Conservation (phyloP, 495 filamentous ascomycete genomes). For the Platismatia glauca region DNA sequence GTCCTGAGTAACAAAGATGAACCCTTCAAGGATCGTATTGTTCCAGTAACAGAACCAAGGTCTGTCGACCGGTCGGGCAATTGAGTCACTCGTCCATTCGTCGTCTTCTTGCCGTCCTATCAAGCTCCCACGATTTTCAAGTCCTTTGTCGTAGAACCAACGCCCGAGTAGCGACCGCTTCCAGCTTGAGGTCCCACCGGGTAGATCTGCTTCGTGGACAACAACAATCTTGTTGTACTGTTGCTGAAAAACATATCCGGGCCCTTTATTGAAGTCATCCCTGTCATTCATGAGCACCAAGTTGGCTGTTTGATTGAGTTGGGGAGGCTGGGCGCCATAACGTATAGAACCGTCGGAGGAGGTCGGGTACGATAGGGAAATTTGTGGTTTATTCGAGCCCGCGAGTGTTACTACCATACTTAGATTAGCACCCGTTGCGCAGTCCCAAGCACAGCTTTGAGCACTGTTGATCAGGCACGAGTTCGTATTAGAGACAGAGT, state of each 20-base stretch:
- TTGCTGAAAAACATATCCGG: conserved; percentile 64
- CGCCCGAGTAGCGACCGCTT: conserved; percentile 24
- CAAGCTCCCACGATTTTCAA: not conserved
- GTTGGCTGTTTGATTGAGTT: conserved; percentile 37
- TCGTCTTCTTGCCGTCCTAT: conserved; percentile 10
- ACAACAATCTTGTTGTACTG: conserved; percentile 78
- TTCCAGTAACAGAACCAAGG: conserved; percentile 92
- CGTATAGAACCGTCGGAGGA: conserved; percentile 34
- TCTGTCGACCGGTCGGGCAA: conserved; percentile 50
- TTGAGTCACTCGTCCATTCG: conserved; percentile 32
- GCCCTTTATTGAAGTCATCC: conserved; percentile 52
- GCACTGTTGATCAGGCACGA: conserved; percentile 55
- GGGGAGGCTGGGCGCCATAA: conserved; percentile 69
- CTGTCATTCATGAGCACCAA: conserved; percentile 59
- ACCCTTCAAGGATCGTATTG: conserved; percentile 66
- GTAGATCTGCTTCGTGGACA: conserved; percentile 43
- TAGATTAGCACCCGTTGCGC: conserved; percentile 37
- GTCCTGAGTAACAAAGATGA: conserved; percentile 52
- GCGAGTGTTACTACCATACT: conserved; percentile 30
- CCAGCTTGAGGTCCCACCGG: conserved; percentile 16
- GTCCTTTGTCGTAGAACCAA: conserved; percentile 24
- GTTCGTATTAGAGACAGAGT: conserved; percentile 47
- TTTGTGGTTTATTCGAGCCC: conserved; percentile 25
- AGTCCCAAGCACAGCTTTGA: conserved; percentile 63
- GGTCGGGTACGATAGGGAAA: conserved; percentile 29